These are phyloP conservation scores for Diaporthe nobilis DNA, from an alignment of 2,329 filamentous ascomycete species.

Conservation along the genomic window DNA sequence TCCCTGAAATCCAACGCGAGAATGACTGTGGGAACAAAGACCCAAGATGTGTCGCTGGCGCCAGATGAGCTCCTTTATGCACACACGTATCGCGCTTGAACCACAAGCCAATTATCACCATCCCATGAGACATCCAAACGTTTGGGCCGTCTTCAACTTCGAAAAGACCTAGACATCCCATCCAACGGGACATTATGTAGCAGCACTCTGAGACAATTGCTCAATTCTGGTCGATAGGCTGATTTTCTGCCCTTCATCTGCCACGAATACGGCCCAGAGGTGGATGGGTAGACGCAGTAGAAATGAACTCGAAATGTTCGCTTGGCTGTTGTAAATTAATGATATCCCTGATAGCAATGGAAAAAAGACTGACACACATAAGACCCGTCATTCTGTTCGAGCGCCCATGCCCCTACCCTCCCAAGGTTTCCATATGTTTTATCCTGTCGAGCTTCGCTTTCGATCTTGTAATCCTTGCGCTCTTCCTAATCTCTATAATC, in stretches of 20 bases:
- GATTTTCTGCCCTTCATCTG: neutral
- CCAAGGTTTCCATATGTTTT: neutral
- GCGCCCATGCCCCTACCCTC: neutral
- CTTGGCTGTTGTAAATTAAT: slow-evolving; percentile 26
- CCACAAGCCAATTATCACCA: neutral
- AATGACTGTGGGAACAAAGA: neutral
- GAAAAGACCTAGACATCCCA: no score
- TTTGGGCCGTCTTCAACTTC: neutral
- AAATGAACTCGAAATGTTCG: slow-evolving; percentile 11
- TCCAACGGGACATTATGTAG: no score
- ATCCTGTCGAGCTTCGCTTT: slow-evolving; percentile 23
- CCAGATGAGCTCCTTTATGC: neutral
- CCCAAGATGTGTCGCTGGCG: neutral
- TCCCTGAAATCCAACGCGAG: no score
- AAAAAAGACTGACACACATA: slow-evolving; percentile 33
- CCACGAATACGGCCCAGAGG: neutral
- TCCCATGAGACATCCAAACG: neutral
- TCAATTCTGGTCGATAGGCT: neutral
- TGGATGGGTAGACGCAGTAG: neutral
- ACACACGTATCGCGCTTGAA: neutral
- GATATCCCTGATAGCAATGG: slow-evolving; percentile 25
- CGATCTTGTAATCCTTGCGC: slow-evolving; percentile 17
- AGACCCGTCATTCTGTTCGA: slow-evolving; percentile 16
- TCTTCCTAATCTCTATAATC: slow-evolving; percentile 15
- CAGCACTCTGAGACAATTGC: neutral